These are phyloP conservation scores for Aspergillus piperis DNA, from an alignment of 2,329 filamentous ascomycete species.

Conservation along the genomic window DNA sequence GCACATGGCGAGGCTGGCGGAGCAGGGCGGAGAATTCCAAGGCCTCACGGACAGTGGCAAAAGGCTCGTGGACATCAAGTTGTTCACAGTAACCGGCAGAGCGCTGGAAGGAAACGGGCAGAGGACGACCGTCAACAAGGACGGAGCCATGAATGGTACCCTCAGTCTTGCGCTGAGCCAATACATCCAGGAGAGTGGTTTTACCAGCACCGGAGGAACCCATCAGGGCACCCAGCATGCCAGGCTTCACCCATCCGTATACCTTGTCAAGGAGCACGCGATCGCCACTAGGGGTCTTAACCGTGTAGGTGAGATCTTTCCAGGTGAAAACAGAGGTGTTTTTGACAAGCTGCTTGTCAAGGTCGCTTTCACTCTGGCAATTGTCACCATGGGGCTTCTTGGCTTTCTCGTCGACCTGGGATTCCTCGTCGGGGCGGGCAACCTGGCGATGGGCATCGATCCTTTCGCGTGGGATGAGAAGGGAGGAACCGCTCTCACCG, in stretches of 20 bases:
- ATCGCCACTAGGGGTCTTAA: conserved; percentile 59
- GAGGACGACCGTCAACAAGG: conserved; percentile 63
- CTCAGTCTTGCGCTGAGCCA: conserved; percentile 68
- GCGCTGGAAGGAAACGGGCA: conserved; percentile 64
- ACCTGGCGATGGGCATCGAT: conserved; percentile 40
- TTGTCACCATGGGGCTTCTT: conserved; percentile 23
- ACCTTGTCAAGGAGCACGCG: conserved; percentile 66
- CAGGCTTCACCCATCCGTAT: conserved; percentile 75
- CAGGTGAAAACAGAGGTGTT: conserved; percentile 73
- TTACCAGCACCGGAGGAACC: conserved; percentile 79
- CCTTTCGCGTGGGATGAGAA: conserved; percentile 65
- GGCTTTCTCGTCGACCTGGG: conserved; percentile 31
- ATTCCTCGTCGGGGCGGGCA: conserved; percentile 54
- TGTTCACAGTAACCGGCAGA: conserved; percentile 70
- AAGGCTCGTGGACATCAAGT: conserved; percentile 67
- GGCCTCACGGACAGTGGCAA: conserved; percentile 65
- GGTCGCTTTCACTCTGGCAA: conserved; percentile 21
- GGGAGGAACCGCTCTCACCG: conserved; percentile 54
- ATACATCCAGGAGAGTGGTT: conserved; percentile 70
- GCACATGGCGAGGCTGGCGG: conserved; percentile 55
- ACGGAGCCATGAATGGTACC: conserved; percentile 65
- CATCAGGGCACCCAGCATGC: conserved; percentile 74
- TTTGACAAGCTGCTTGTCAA: conserved; percentile 53
- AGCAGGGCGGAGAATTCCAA: conserved; percentile 67
- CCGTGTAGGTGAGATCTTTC: conserved; percentile 71